Conservation (phyloP, 306 rosid species). For the Senna siamea region DNA sequence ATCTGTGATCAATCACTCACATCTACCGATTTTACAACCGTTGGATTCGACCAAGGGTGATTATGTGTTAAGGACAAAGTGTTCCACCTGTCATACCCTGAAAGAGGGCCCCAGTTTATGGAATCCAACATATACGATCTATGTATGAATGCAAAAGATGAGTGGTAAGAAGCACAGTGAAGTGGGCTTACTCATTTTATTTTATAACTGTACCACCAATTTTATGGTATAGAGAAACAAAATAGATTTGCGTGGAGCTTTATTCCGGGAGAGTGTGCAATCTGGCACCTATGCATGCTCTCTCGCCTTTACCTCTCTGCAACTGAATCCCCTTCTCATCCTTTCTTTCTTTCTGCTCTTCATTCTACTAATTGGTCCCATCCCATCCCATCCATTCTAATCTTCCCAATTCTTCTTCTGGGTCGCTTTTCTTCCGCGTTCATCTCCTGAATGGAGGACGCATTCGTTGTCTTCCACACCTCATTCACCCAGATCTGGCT, state of each 20-base stretch:
- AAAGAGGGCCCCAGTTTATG: not conserved
- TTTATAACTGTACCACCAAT: not conserved
- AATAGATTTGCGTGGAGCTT: not conserved
- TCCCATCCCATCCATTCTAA: not conserved
- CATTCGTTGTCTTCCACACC: not conserved
- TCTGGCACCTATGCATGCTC: slow-evolving; percentile 42
- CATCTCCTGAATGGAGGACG: slow-evolving; percentile 34
- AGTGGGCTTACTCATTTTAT: not conserved
- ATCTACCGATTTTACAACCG: not conserved
- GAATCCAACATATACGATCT: not conserved
- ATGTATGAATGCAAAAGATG: too few relatives aligned
- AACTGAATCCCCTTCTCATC: not conserved
- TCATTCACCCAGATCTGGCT: slow-evolving; percentile 23
- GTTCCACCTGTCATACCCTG: not conserved
- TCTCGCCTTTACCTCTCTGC: slow-evolving; percentile 20
- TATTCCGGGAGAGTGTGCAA: not conserved
- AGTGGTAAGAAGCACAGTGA: too few relatives aligned
- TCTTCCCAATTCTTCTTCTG: not conserved
- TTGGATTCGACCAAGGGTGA: not conserved
- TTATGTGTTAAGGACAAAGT: not conserved
- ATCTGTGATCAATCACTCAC: not conserved
- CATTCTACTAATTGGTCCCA: not conserved
- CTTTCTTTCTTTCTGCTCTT: not conserved
- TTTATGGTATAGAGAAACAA: not conserved
- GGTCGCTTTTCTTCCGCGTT: not conserved